Base-by-base conservation (phyloP, 2,329 filamentous ascomycete genomes). In the Neoascochyta sp. region DNA sequence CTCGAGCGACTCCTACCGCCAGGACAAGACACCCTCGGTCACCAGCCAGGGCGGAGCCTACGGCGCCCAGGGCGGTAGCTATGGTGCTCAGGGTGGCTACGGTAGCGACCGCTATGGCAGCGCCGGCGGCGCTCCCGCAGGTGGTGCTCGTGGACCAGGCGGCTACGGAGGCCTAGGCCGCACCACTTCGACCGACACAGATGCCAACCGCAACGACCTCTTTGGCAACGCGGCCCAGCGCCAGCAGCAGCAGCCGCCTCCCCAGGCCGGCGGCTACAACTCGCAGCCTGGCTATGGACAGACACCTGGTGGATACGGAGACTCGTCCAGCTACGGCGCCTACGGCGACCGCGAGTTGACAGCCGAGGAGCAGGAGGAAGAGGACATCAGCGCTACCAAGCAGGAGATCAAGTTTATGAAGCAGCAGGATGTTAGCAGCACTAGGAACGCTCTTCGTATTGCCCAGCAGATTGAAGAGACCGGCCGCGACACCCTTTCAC, bases 281-380 rank as follows among this genome's bases (percentile, higher is more conserved):
- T 23, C 34, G 28, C 62, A 63, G 27, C 38, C 37, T 16, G 46
- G 33, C 16, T 54, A 48, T 22, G 52, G 50, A 2, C 47, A 45
- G 17, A 39, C 37, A 3, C 32, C 41, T 16, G 42, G 52, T 16
- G 46, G 34, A 16, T 48, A 50, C 22, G 54, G 50, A 5, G 39
- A 36, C 16, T 27, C 45, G 13, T 35, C 44, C 9, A 53, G 53
- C 16, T 74, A 74, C 37, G 70, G 69, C 7, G 35, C 56, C 4
- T 79, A 85, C 29, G 80, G 82, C 34, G 75, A 84, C 36, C 77
- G 86, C 26, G 78, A 94, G 60, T 67, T 95, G 45, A 94, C 86
- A 0, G 86, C 81, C 1, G 86, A 95, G 75, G 67, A 57, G 42
- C 81, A 92, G 45, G 80, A 83, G 50, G 80, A 86, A 41, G 78